A percentile compares a stretch with the other conserved stretches of the same genome.
These are phyloP conservation scores for Noccaea bulbosa DNA, from an alignment of 345 rosid genomes.

Conservation along the genomic window DNA sequence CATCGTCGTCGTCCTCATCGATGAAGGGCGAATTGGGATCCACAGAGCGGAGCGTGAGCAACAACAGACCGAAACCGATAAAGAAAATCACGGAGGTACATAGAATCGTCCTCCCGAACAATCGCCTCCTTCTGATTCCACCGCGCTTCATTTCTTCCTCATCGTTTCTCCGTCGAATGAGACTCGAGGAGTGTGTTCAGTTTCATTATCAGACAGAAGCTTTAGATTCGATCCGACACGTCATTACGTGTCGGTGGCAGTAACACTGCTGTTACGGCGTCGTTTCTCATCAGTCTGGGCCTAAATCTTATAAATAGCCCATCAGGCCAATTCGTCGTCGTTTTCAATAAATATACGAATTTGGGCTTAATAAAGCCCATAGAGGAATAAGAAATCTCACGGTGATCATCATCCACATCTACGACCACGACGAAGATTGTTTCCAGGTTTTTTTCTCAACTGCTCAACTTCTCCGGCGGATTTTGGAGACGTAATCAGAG, in stretches of 20 bases:
- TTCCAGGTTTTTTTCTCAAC: conserved; percentile 29
- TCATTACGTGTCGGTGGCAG: conserved; percentile 37
- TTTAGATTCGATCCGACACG: conserved; percentile 20
- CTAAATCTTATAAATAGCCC: not conserved
- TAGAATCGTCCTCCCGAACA: conserved; percentile 49
- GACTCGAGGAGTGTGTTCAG: conserved; percentile 3
- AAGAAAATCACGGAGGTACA: conserved; percentile 49
- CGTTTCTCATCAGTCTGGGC: not conserved
- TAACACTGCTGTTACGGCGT: conserved; percentile 1
- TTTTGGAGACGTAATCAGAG: conserved; percentile 14
- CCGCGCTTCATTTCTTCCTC: conserved; percentile 46
- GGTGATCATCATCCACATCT: conserved; percentile 29
- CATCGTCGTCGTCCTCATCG: conserved; percentile 41
- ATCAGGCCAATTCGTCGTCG: not conserved
- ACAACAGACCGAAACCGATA: conserved; percentile 54
- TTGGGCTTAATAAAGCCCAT: conserved; percentile 28
- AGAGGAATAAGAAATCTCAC: not conserved
- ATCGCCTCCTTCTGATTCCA: conserved; percentile 55
- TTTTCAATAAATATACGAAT: not conserved
- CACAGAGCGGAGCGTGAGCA: conserved; percentile 57
- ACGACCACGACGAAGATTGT: conserved; percentile 31
- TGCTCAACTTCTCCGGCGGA: conserved; percentile 39
- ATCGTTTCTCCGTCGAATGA: conserved; percentile 20
- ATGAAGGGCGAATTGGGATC: conserved; percentile 50
- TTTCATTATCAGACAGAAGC: not conserved